A percentile compares a stretch with the other conserved stretches of the same genome.
phyloP scores from a whole-genome alignment of 1,284 basidiomycete species.

The Peniophora sp. region DNA sequence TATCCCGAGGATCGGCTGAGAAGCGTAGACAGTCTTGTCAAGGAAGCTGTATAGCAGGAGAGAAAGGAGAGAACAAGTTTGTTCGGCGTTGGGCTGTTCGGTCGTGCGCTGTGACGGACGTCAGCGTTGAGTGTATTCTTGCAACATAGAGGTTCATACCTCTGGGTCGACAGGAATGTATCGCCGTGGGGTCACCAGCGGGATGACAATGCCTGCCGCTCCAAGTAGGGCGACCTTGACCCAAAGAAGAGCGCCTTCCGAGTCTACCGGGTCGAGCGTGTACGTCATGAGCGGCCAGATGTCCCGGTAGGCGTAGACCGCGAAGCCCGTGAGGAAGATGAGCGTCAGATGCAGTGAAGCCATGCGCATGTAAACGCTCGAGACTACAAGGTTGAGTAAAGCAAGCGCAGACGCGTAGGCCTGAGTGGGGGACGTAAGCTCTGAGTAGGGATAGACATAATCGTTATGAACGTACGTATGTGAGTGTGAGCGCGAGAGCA shows the following conservation, averaged over 20 bases:
- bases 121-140: not conserved
- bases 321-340: constrained; percentile 31
- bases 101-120: constrained; percentile 14
- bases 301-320: constrained; percentile 41
- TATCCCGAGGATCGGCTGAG: constrained; percentile 29
- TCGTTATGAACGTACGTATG: constrained; percentile 14
- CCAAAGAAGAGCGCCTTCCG: constrained; percentile 28
- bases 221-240: constrained; percentile 30
- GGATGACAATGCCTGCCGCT: constrained; percentile 32
- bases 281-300: constrained; percentile 40
- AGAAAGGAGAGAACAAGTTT: constrained; percentile 26
- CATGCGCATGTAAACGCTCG: constrained; percentile 2
- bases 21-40: constrained; percentile 22
- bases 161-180: constrained; percentile 34
- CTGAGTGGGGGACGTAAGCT: constrained; percentile 7
- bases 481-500: constrained; percentile 9
- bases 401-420: constrained; percentile 16
- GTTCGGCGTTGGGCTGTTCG: constrained; percentile 23
- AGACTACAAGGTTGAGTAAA: constrained; percentile 11
- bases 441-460: not conserved
- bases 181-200: constrained; percentile 34
- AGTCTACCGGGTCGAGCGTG: constrained; percentile 31
- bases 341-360: constrained; percentile 18
- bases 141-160: constrained; percentile 12
- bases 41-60: constrained; percentile 24